A percentile compares a stretch with the other conserved stretches of the same genome.
Conservation (phyloP, 257 asterid species). For the Primulina eburnea region DNA sequence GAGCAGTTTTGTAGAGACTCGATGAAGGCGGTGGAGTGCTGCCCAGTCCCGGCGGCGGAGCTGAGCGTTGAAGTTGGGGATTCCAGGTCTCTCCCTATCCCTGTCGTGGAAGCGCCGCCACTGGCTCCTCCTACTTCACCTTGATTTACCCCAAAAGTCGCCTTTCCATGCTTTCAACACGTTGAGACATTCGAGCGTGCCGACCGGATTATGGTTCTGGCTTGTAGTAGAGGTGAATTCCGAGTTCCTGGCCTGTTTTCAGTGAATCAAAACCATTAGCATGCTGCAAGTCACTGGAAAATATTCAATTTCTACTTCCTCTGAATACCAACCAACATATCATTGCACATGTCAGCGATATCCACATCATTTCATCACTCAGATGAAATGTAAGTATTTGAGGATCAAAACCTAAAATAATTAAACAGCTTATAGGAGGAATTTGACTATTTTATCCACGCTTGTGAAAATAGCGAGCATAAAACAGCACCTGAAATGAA, state of each 20-base stretch:
- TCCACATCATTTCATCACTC: no score
- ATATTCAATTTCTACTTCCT: neutral
- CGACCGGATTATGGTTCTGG: constrained; percentile 32
- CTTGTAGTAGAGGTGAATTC: constrained; percentile 42
- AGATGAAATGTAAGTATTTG: no score
- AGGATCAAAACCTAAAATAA: neutral
- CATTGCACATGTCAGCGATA: no score
- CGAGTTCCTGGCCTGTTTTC: constrained; percentile 22
- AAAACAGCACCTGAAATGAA: constrained; percentile 11
- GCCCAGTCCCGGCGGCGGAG: constrained; percentile 41
- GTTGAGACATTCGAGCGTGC: constrained; percentile 40
- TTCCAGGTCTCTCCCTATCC: constrained; percentile 40
- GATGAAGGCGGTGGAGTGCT: constrained; percentile 37
- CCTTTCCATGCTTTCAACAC: constrained; percentile 59
- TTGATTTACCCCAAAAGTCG: constrained; percentile 36
- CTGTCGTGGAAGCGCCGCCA: constrained; percentile 27
- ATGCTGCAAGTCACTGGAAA: neutral
- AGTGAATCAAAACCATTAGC: no score
- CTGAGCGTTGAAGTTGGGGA: constrained; percentile 78
- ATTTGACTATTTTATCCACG: no score
- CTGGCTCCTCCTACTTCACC: constrained; percentile 18
- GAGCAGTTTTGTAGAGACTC: constrained; percentile 47
- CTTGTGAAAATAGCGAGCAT: neutral
- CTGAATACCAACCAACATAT: no score
- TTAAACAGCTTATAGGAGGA: neutral